Percentiles rank a stretch among this genome's conserved stretches.
Evolutionary conservation across 2,329 filamentous ascomycete genomes (phyloP).

Genomic region (Catunica adiposa): DNA sequence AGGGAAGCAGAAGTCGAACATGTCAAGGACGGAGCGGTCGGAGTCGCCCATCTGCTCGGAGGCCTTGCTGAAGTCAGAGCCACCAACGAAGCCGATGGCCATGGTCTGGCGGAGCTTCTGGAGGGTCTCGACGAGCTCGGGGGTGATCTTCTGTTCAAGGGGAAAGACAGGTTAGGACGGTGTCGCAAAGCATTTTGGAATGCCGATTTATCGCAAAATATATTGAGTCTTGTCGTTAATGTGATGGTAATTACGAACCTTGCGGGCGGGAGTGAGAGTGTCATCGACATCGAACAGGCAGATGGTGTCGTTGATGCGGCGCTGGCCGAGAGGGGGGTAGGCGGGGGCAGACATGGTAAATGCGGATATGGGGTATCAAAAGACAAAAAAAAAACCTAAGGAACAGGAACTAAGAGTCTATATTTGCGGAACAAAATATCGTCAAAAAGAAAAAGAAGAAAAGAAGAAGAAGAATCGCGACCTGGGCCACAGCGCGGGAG

Average conservation of each 20-base stretch:
- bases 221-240: too few relatives aligned
- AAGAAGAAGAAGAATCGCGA: background rate
- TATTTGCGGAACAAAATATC: background rate
- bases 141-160: constrained; percentile 41
- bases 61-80: constrained; percentile 82
- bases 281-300: constrained; percentile 92
- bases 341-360: constrained; percentile 25
- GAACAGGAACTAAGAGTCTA: background rate
- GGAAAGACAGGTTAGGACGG: constrained; percentile 5
- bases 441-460: constrained; percentile 9
- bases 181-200: too few relatives aligned
- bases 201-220: too few relatives aligned
- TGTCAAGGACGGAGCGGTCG: constrained; percentile 51
- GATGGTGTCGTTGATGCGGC: constrained; percentile 83
- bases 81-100: constrained; percentile 83
- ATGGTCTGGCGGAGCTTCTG: constrained; percentile 68
- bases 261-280: constrained; percentile 70
- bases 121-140: constrained; percentile 73
- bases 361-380: constrained; percentile 9
- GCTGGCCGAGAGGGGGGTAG: constrained; percentile 63
- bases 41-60: constrained; percentile 77
- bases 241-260: constrained; percentile 33
- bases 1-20: constrained; percentile 96
- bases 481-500: background rate
- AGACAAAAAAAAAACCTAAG: constrained; percentile 3